Evolutionary conservation across 2,329 filamentous ascomycete species (phyloP).

Genomic region (Immersiporthe knoxdaviesiana): DNA sequence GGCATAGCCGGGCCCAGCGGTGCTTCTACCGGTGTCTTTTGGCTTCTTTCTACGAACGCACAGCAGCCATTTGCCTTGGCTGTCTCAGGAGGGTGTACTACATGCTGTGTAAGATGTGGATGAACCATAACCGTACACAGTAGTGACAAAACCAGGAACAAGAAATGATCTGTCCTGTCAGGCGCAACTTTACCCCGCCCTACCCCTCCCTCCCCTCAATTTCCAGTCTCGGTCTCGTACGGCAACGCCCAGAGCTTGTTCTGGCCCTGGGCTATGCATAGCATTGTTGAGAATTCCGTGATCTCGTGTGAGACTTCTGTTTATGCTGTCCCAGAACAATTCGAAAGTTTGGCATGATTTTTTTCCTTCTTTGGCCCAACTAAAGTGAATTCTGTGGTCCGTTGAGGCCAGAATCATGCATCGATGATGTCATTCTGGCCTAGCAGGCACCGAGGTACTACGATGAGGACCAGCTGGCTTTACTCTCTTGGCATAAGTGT

Average conservation of each 20-base stretch:
- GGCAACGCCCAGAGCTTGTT: background rate
- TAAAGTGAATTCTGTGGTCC: background rate
- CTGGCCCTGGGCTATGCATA: background rate
- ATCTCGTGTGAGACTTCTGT: background rate
- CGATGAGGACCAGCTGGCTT: background rate
- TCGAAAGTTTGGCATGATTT: background rate
- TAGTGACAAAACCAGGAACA: background rate
- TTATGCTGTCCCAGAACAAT: background rate
- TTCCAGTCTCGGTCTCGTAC: background rate
- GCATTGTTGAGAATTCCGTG: background rate
- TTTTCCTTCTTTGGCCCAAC: background rate
- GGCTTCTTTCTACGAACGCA: background rate
- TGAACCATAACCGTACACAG: background rate
- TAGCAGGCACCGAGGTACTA: background rate
- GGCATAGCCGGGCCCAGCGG: background rate
- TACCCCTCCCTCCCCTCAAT: background rate
- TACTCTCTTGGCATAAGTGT: conserved; percentile 2
- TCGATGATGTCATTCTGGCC: conserved; percentile 3
- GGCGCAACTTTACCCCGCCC: background rate
- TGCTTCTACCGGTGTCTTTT: background rate
- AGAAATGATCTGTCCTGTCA: conserved; percentile 5
- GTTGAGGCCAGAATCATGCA: background rate
- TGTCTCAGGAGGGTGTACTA: no score
- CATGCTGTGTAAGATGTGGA: background rate
- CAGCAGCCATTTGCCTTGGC: background rate